A percentile compares a stretch with the other conserved stretches of the same genome.
These are phyloP conservation scores for Mimosa pudica DNA, from an alignment of 306 rosid genomes.

Conservation along the genomic window DNA sequence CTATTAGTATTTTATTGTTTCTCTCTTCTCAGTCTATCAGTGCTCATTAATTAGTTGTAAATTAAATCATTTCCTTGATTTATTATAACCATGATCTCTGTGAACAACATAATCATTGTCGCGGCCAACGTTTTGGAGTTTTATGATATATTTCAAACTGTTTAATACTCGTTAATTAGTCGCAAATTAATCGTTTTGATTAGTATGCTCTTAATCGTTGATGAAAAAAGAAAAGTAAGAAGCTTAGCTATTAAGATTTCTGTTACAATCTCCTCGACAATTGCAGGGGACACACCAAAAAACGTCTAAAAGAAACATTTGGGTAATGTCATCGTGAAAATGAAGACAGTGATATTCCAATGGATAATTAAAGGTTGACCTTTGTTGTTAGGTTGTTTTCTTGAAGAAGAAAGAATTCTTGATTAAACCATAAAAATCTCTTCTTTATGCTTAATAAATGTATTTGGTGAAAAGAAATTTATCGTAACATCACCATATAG, in stretches of 20 bases:
- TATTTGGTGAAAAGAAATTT: neutral
- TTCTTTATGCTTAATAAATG: slow-evolving; percentile 1
- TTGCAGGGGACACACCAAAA: neutral
- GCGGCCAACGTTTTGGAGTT: neutral
- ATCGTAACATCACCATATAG: neutral
- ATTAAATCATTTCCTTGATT: neutral
- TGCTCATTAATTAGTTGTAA: neutral
- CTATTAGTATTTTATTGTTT: neutral
- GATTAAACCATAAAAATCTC: neutral
- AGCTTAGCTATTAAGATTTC: neutral
- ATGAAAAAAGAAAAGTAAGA: neutral
- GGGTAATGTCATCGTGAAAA: slow-evolving; percentile 16
- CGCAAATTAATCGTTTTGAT: too few relatives aligned
- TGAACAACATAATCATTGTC: neutral
- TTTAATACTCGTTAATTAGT: neutral
- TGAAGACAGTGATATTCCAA: slow-evolving; percentile 19
- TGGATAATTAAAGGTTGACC: slow-evolving; percentile 32
- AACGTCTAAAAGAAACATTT: neutral
- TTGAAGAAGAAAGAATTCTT: neutral
- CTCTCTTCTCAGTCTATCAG: neutral
- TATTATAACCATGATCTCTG: neutral
- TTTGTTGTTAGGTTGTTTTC: neutral
- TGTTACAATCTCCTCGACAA: slow-evolving; percentile 5
- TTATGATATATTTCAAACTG: neutral
- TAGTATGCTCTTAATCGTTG: neutral